Conservation (phyloP, 2,329 filamentous ascomycete genomes). For the Fusarium odoratissimum region DNA sequence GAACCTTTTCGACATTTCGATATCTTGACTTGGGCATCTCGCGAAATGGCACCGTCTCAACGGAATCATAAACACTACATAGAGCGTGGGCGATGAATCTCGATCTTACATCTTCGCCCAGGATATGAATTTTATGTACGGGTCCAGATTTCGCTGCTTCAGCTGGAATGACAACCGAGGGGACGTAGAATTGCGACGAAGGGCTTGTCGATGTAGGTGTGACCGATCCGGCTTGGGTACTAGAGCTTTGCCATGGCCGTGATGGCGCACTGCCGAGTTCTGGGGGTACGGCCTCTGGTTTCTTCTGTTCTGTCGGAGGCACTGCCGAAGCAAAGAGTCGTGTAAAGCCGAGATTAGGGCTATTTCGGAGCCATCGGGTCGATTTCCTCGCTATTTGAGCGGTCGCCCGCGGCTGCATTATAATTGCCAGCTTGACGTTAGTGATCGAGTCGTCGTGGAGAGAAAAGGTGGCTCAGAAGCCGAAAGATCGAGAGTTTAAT, state of each 20-base stretch:
- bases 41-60: slow-evolving; percentile 50
- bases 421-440: slow-evolving; percentile 50
- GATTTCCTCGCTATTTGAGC: slow-evolving; percentile 54
- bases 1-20: slow-evolving; percentile 45
- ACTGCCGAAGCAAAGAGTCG: slow-evolving; percentile 48
- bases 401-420: slow-evolving; percentile 57
- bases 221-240: slow-evolving; percentile 11
- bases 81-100: slow-evolving; percentile 56
- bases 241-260: slow-evolving; percentile 39
- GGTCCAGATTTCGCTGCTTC: slow-evolving; percentile 48
- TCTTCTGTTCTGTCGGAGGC: slow-evolving; percentile 40
- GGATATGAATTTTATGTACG: slow-evolving; percentile 55
- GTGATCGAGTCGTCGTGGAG: slow-evolving; percentile 6
- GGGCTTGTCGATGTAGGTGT: slow-evolving; percentile 26
- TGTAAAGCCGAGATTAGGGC: slow-evolving; percentile 50
- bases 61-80: slow-evolving; percentile 55
- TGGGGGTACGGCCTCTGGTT: slow-evolving; percentile 37
- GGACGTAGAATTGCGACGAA: slow-evolving; percentile 48
- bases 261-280: slow-evolving; percentile 29
- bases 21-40: slow-evolving; percentile 46
- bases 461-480: slow-evolving; percentile 20
- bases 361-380: slow-evolving; percentile 56
- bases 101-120: slow-evolving; percentile 56
- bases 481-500: slow-evolving; percentile 17
- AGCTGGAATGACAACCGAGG: slow-evolving; percentile 52